Conservation (phyloP, 2,329 filamentous ascomycete species). For the Apiospora saccharicola region DNA sequence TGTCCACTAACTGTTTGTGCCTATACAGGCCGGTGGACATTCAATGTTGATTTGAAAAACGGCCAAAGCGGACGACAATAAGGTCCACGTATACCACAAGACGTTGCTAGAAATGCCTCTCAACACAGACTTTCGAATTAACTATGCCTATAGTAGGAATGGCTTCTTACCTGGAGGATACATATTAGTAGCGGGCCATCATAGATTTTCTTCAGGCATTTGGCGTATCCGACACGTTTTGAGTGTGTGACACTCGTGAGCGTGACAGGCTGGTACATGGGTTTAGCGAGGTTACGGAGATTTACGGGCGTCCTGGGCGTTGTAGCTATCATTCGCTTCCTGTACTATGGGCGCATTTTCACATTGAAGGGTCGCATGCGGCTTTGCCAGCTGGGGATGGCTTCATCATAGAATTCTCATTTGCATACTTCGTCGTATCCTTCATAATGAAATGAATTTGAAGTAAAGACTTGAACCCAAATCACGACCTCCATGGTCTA, state of each 20-base stretch:
- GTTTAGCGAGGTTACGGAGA: constrained; percentile 14
- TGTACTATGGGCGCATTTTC: constrained; percentile 19
- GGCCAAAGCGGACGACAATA: not conserved
- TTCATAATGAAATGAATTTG: not conserved
- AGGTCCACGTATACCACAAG: not conserved
- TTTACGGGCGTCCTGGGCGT: constrained; percentile 11
- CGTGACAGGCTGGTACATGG: not conserved
- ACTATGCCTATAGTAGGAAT: not conserved
- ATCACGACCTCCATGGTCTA: not conserved
- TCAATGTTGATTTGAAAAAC: constrained; percentile 42
- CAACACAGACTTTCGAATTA: not conserved
- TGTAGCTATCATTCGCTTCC: constrained; percentile 20
- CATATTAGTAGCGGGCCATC: not conserved
- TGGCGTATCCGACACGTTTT: not conserved
- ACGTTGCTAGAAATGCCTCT: not conserved
- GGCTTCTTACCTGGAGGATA: not conserved
- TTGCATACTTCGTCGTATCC: not conserved
- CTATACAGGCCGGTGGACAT: constrained; percentile 40
- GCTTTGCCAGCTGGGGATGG: constrained; percentile 12
- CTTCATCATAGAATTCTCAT: constrained; percentile 1
- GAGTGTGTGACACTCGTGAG: not conserved
- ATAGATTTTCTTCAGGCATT: not conserved
- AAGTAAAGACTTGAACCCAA: not conserved
- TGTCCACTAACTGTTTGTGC: not conserved
- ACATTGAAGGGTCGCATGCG: not conserved